These are phyloP conservation scores for Aspergillus carbonarius DNA, from an alignment of 2,329 filamentous ascomycete species.

Conservation along the genomic window DNA sequence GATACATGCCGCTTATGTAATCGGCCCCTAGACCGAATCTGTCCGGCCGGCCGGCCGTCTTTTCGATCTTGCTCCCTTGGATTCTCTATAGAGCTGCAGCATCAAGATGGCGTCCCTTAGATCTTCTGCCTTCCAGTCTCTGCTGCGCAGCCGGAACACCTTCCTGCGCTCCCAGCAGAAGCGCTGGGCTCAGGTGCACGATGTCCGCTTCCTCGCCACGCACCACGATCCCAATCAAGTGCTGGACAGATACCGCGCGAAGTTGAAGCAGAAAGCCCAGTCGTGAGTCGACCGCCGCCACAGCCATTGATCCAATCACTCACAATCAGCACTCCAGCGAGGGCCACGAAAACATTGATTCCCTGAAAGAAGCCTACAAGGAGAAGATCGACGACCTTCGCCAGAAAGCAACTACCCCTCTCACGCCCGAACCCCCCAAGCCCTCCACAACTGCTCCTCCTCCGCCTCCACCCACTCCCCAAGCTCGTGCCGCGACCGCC, in stretches of 20 bases:
- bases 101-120: conserved; percentile 50
- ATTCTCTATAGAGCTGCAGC: conserved; percentile 2
- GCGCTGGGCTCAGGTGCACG: conserved; percentile 88
- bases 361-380: conserved; percentile 75
- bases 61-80: neutral
- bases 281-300: conserved; percentile 45
- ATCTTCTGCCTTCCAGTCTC: conserved; percentile 51
- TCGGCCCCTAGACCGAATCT: neutral
- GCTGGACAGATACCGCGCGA: conserved; percentile 80
- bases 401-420: conserved; percentile 61
- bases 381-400: conserved; percentile 76
- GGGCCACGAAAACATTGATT: conserved; percentile 59
- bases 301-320: neutral
- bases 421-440: conserved; percentile 46
- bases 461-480: conserved; percentile 38
- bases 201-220: conserved; percentile 85
- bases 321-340: conserved; percentile 48
- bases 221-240: conserved; percentile 65
- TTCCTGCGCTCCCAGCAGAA: conserved; percentile 56
- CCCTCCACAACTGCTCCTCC: conserved; percentile 35
- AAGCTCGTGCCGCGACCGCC: conserved; percentile 42
- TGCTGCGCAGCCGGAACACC: conserved; percentile 34
- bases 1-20: neutral
- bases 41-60: neutral
- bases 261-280: conserved; percentile 79